phyloP scores from a whole-genome alignment of 208 protist genomes.

The Acanthamoeba culbertsoni region DNA sequence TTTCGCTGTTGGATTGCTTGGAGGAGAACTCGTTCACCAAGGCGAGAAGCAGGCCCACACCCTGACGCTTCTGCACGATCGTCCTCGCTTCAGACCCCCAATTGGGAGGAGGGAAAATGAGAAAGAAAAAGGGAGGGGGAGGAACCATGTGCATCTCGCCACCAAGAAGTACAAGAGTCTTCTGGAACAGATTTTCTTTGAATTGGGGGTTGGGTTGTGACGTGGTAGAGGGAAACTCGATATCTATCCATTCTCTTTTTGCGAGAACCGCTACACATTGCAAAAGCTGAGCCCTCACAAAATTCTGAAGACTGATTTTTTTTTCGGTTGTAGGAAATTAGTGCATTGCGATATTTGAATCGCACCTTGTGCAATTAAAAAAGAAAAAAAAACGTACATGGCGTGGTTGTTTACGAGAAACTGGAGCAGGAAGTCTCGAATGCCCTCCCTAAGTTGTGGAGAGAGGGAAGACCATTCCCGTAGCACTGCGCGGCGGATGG shows the following conservation, averaged over 20 bases:
- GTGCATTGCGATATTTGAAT: neutral
- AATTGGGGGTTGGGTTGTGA: neutral
- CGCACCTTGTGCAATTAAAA: neutral
- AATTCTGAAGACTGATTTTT: neutral
- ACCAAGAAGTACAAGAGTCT: neutral
- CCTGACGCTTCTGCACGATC: neutral
- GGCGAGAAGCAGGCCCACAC: neutral
- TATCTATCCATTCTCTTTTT: neutral
- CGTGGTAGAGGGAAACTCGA: neutral
- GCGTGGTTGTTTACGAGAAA: neutral
- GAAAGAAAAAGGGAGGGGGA: neutral
- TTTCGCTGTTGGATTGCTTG: neutral
- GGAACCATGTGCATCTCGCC: conserved; percentile 15
- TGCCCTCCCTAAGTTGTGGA: neutral
- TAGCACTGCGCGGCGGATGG: neutral
- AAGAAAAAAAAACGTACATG: neutral
- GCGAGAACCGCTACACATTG: neutral
- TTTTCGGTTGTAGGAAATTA: neutral
- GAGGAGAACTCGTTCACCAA: conserved; percentile 19
- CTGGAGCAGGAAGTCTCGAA: neutral
- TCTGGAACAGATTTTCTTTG: neutral
- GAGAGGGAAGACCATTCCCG: neutral
- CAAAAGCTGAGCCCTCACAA: neutral
- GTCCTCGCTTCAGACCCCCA: no score
- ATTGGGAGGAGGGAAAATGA: no score